phyloP scores from a whole-genome alignment of 306 rosid genomes.

The Geum urbanum region DNA sequence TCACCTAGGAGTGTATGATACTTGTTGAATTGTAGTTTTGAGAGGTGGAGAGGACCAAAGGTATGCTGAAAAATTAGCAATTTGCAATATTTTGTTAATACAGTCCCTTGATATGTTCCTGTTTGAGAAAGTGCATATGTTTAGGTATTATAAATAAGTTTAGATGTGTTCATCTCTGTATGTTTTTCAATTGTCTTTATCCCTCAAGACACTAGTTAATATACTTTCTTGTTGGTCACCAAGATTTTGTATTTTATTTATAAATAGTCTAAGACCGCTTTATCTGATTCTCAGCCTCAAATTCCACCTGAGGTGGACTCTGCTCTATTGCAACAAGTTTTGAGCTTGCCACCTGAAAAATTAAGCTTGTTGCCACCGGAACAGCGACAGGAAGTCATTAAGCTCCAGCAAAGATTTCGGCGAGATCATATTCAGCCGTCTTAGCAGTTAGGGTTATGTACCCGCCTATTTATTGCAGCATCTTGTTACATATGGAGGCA shows the following conservation, averaged over 20 bases:
- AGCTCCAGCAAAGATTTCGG: slow-evolving; percentile 82
- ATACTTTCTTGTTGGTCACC: background rate
- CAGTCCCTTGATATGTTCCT: background rate
- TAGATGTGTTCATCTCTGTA: background rate
- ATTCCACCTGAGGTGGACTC: slow-evolving; percentile 64
- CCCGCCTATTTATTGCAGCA: slow-evolving; percentile 4
- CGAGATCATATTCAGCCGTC: slow-evolving; percentile 64
- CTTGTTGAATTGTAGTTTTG: background rate
- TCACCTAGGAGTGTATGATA: background rate
- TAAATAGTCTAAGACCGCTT: background rate
- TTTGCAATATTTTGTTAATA: background rate
- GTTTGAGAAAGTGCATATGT: background rate
- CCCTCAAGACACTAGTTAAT: background rate
- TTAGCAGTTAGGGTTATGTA: slow-evolving; percentile 29
- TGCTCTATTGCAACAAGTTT: slow-evolving; percentile 76
- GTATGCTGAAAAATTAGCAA: background rate
- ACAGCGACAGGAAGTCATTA: slow-evolving; percentile 83
- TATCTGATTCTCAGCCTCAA: slow-evolving; percentile 35
- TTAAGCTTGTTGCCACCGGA: slow-evolving; percentile 78
- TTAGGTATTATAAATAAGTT: background rate
- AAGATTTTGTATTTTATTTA: background rate
- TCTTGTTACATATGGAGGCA: slow-evolving; percentile 6
- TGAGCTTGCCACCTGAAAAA: slow-evolving; percentile 88
- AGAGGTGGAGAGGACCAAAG: background rate
- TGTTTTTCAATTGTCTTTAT: background rate